A percentile compares a stretch with the other conserved stretches of the same genome.
Evolutionary conservation across 2,329 filamentous ascomycete genomes (phyloP).

Genomic region (Verticillium alfalfae): DNA sequence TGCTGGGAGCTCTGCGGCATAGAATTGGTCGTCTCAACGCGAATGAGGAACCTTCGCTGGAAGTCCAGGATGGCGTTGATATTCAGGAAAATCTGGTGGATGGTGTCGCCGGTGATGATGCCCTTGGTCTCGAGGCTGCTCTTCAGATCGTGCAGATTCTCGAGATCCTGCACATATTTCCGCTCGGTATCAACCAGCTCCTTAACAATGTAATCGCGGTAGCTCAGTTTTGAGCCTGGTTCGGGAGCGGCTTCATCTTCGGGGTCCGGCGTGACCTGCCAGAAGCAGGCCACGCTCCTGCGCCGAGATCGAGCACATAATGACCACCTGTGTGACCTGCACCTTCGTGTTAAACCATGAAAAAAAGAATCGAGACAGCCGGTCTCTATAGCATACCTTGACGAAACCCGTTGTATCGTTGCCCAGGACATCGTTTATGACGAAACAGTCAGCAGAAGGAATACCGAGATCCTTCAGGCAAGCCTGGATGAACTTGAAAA

Average conservation of each 20-base stretch:
- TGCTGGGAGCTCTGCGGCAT: constrained; percentile 71
- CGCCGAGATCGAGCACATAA: constrained; percentile 79
- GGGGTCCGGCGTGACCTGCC: constrained; percentile 50
- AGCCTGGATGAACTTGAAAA: constrained; percentile 88
- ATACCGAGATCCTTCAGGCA: constrained; percentile 80
- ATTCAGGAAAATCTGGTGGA: constrained; percentile 95
- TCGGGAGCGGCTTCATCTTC: constrained; percentile 45
- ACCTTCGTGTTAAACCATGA: constrained; percentile 1
- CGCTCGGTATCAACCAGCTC: constrained; percentile 93
- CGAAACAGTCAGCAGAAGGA: constrained; percentile 77
- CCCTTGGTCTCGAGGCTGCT: constrained; percentile 84
- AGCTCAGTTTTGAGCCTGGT: constrained; percentile 63
- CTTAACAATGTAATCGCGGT: constrained; percentile 80
- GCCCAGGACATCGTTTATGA: constrained; percentile 85
- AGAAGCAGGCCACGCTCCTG: constrained; percentile 71
- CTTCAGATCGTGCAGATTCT: constrained; percentile 89
- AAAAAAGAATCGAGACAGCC: background rate
- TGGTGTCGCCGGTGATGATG: constrained; percentile 79
- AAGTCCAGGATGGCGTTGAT: constrained; percentile 93
- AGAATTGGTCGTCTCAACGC: constrained; percentile 91
- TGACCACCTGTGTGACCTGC: constrained; percentile 80
- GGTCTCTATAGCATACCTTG: constrained; percentile 52
- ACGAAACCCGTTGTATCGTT: constrained; percentile 97
- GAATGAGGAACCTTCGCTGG: constrained; percentile 89
- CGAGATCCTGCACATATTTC: constrained; percentile 95